Conservation (phyloP, 805 yeast genomes). For the Scheffersomyces amazonensis region DNA sequence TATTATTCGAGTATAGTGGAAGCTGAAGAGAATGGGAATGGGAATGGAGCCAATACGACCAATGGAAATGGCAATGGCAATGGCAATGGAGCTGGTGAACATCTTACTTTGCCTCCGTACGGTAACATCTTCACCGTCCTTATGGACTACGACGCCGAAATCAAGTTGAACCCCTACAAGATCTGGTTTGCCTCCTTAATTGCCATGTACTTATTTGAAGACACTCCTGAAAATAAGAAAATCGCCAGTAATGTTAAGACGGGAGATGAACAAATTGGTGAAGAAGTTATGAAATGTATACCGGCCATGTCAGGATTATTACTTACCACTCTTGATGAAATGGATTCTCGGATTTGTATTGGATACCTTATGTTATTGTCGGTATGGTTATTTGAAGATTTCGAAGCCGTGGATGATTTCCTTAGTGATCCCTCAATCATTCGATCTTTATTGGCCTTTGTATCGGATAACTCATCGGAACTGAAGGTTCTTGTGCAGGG, state of each 20-base stretch:
- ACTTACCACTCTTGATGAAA: conserved; percentile 55
- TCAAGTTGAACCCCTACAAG: conserved; percentile 78
- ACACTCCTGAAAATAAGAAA: conserved; percentile 46
- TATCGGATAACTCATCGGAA: conserved; percentile 48
- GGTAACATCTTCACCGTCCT: conserved; percentile 70
- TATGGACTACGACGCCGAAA: conserved; percentile 65
- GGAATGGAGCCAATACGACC: conserved; percentile 1
- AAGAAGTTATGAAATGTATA: conserved; percentile 65
- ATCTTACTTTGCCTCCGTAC: conserved; percentile 25
- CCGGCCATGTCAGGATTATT: conserved; percentile 78
- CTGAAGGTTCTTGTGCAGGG: conserved; percentile 62
- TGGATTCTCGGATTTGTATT: conserved; percentile 73
- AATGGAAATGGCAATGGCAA: neutral
- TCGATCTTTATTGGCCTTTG: conserved; percentile 64
- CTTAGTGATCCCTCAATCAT: conserved; percentile 64
- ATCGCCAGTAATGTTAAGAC: conserved; percentile 46
- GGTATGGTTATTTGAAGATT: conserved; percentile 76
- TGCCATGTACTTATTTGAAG: conserved; percentile 60
- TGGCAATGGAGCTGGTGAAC: too few relatives aligned
- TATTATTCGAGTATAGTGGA: conserved; percentile 18
- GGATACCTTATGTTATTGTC: conserved; percentile 75
- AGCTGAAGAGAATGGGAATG: conserved; percentile 5
- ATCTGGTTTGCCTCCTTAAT: conserved; percentile 79
- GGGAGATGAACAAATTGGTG: conserved; percentile 62
- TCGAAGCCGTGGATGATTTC: conserved; percentile 71